Evolutionary conservation across 2,329 filamentous ascomycete species (phyloP), one percentile per base, ranked within the genome.

Genomic region (Lachnum nothofagi): DNA sequence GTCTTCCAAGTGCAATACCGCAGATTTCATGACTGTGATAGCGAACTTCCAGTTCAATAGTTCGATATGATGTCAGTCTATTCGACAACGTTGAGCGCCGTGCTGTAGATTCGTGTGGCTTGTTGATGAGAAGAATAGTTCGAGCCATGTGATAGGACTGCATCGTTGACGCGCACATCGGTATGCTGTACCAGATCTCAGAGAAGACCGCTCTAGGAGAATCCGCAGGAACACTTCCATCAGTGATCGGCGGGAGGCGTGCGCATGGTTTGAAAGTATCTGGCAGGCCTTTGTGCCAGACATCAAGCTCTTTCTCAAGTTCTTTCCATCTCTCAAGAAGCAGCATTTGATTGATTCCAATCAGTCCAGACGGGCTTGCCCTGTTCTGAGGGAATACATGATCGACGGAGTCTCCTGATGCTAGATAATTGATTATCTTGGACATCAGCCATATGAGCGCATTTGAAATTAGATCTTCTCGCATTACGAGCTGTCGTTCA

Each of bases 341-440:
- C 46, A 68, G 72, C 59, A 74, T 73, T 67, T 72, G 77, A 54
- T 68, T 73, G 51, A 70, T 73, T 24, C 64, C 76, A 47, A 67
- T 65, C 53, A 56, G 65, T 54, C 54, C 69, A 69, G 64, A 62
- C 65, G 56, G 65, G 66, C 49, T 62, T 65, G 55, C 60, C 61
- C 54, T 60, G 40, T 64, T 57, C 47, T 62, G 60, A 9, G 61
- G 62, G 31, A 52, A 66, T 12, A 65, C 54, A 24, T 61, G 46
- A 42, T 65, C 70, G 2, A 78, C 66, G 3, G 74, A 72, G 48
- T 81, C 79, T 1, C 76, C 77, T 1, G 73, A 72, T 1, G 75
- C 79, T 47, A 84, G 76, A 60, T 78, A 83, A 59, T 86, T 85
- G 44, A 83, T 76, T 4, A 85, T 75, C 57, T 85, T 85, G 5